Base-by-base conservation (phyloP, 2,329 filamentous ascomycete species). In the Ophiocordyceps camponoti-saundersi region DNA sequence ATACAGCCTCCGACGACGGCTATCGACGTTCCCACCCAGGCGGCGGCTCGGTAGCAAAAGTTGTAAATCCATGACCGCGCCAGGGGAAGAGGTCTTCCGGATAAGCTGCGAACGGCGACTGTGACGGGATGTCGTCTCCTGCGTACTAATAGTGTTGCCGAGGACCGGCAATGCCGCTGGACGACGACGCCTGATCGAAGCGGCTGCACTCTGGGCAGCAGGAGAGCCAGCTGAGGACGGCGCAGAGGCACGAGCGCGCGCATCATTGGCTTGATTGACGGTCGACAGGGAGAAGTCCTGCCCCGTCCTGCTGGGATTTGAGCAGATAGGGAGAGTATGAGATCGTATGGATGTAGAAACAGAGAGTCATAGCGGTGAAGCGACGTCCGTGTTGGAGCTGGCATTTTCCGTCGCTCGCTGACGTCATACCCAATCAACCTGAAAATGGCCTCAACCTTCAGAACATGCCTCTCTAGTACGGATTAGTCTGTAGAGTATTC, bases 1-100 rank as follows among this genome's bases (percentile, higher is more conserved):
- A 96, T 72, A 6, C 84, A 71, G 3, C 73, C 66, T 32, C 83
- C 80, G 47, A 85, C 61, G 45, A 90, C 72, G 8, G 81, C 69
- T 36, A 92, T 72, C 45, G 90, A 84, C 49, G 85, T 79, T 39
- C 92, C 92, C 23, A 66, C 45, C 61, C 61, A 65, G 30, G 64
- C 64, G 32, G 88, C 82, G 30, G 76, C 71, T 53, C 83, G 76
- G 59, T 85, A 86, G 43, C 78, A 61, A 56, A 84, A 79, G 57
- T 73, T 75, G 48, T 75, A 58, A 3, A 71, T 45, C 50, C 63
- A 61, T 16, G 71, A 76, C 43, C 64, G 64, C 44, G 60, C 54
- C 53, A 74, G 69, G 7, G 70, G 70, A 3, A 74, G 62, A 16
- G 73, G 69, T 54, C 65, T 70, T 22, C 74, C 74, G 0, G 75